Base-by-base conservation (phyloP, 108 stramenopile species). In the Skeletonema tropicum region DNA sequence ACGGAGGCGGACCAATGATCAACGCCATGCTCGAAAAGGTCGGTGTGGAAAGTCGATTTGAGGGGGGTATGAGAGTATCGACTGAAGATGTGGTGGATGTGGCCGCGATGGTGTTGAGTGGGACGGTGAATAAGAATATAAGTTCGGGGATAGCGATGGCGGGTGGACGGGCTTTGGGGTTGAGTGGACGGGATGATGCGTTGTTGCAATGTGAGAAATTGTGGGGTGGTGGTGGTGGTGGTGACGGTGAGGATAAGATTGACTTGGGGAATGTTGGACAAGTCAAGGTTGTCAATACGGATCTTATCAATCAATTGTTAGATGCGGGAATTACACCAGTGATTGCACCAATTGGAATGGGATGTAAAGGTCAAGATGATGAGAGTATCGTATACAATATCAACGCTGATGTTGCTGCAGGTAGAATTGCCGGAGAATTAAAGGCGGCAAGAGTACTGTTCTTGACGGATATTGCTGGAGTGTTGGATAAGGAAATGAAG, bases 321-420 rank as follows among this genome's bases (percentile, higher is more conserved):
- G 90, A 90, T 57, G 64, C 74, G 35, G 95, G 96, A 35, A 89
- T 93, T 36, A 87, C 95, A 23, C 98, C 98, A 3, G 96, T 99
- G 35, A 94, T 99, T 59, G 90, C 95, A 8, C 98, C 98, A 2
- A 97, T 98, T 69, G 98, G 97, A 36, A 92, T 90, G 58, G 94
- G 95, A 23, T 83, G 90, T 14, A 85, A 79, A 19, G 94, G 91
- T 26, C 85, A 85, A 46, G 77, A 79, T 6, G 85, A 86, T 57
- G 74, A 88, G 52, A 77, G 69, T 45, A 71, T 90, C 23, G 90
- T 92, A 49, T 96, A 97, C 86, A 99, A 99, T 82, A 88, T 95
- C 80, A 99, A 99, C 82, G 98, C 98, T 17, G 98, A 99, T 87
- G 97, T 94, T 4, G 97, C 98, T 23, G 98, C 98, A 10, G 97